Evolutionary conservation across 2,329 filamentous ascomycete species (phyloP), one percentile per base, ranked within the genome.

Genomic region (Ustilaginoidea virens): DNA sequence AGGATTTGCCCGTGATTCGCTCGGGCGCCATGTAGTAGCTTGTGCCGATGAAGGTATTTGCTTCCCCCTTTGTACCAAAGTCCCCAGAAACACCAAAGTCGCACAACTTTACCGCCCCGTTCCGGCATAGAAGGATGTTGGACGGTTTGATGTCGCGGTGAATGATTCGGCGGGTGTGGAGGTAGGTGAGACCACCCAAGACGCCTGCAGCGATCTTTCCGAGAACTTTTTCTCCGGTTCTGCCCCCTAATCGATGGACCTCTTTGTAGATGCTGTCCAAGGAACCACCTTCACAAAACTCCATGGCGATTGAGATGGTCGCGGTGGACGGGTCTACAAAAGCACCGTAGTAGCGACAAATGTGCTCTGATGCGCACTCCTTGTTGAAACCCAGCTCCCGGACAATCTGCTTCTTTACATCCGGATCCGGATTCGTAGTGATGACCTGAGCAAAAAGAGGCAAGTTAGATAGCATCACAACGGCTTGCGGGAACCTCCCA

Each of bases 1-100:
- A 98, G 28, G 80, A 87, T 59, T 96, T 83, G 33, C 90, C 90
- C 2, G 90, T 94, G 51, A 98, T 98, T 29, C 90, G 79, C 54
- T 98, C 90, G 0, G 90, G 90, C 4, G 90, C 90, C 90, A 98
- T 98, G 62, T 98, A 98, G 52, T 96, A 98, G 36, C 82, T 92
- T 9, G 90, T 98, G 38, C 90, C 90, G 48, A 98, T 98, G 48
- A 98, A 98, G 0, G 90, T 98, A 52, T 96, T 94, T 39, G 90
- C 90, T 51, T 96, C 90, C 30, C 90, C 90, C 55, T 98, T 96
- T 28, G 90, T 98, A 39, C 90, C 92, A 48, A 96, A 96, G 53
- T 96, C 90, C 40, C 90, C 90, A 34, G 81, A 92, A 27, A 98
- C 90, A 43, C 90, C 90, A 51, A 98, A 98, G 58, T 98, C 90